A percentile compares a stretch with the other conserved stretches of the same genome.
These are phyloP conservation scores for Pulveroboletus sp. DNA, from an alignment of 768 basidiomycete species.

Conservation along the genomic window DNA sequence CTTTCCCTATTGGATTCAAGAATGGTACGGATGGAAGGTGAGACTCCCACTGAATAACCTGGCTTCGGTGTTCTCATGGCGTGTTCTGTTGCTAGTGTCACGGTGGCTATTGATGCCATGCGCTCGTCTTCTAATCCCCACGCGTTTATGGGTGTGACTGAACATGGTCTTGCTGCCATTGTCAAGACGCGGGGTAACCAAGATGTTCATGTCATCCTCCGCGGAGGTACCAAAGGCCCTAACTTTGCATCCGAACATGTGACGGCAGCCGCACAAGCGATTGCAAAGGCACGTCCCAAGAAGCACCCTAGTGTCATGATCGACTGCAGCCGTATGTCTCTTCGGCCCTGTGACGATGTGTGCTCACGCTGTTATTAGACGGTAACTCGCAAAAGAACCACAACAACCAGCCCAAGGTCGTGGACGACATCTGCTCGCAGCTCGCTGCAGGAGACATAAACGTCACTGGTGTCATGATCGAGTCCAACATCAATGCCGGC, in stretches of 20 bases:
- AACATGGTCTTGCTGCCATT: constrained; percentile 87
- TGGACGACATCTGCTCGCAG: constrained; percentile 69
- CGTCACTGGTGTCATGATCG: constrained; percentile 97
- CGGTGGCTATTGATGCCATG: constrained; percentile 97
- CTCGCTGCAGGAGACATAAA: constrained; percentile 59
- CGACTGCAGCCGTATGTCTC: constrained; percentile 70
- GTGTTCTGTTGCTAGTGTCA: constrained; percentile 41
- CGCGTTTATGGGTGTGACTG: constrained; percentile 92
- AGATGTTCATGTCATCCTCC: constrained; percentile 94
- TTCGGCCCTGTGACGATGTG: neutral
- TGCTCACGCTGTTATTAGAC: constrained; percentile 40
- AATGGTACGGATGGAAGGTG: constrained; percentile 95
- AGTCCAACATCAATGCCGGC: constrained; percentile 89
- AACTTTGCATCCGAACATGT: constrained; percentile 81
- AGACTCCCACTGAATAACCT: neutral
- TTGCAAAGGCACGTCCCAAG: constrained; percentile 56
- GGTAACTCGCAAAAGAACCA: constrained; percentile 97
- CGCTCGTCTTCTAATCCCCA: constrained; percentile 86
- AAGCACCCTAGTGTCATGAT: constrained; percentile 74
- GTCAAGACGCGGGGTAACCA: constrained; percentile 83
- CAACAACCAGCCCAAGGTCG: constrained; percentile 82
- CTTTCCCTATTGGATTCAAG: constrained; percentile 99
- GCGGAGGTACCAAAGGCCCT: constrained; percentile 87
- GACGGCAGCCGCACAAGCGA: constrained; percentile 51
- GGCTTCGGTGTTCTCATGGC: constrained; percentile 2